Percentiles rank a stretch among this genome's conserved stretches.
Conservation (phyloP, 176 grass and related monocot genomes). For the Poa pratensis region DNA sequence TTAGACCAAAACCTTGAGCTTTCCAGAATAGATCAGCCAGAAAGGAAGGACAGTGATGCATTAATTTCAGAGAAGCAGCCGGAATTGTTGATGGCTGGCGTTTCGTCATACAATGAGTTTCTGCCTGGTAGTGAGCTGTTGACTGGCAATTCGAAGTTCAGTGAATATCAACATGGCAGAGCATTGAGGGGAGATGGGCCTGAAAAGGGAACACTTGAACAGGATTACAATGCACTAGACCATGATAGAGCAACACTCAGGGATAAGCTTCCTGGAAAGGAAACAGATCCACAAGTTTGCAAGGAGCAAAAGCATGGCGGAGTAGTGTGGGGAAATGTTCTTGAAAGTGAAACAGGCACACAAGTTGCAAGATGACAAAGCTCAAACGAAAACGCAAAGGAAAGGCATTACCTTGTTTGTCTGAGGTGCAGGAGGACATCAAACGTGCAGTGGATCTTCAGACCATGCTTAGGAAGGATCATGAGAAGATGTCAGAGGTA, state of each 20-base stretch:
- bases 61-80: not conserved
- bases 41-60: not conserved
- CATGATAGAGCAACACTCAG: not conserved
- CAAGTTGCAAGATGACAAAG: slow-evolving; percentile 18
- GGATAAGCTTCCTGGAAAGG: slow-evolving; percentile 14
- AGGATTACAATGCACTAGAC: not conserved
- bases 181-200: not conserved
- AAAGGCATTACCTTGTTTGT: not conserved
- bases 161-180: slow-evolving; percentile 6
- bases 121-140: slow-evolving; percentile 2
- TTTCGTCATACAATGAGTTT: not conserved
- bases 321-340: not conserved
- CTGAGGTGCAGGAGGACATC: slow-evolving; percentile 49
- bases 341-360: slow-evolving; percentile 1
- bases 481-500: slow-evolving; percentile 47
- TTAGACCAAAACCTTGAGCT: slow-evolving; percentile 15
- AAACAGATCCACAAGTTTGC: not conserved
- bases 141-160: not conserved
- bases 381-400: slow-evolving; percentile 36
- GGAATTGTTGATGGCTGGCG: not conserved
- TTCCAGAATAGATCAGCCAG: not conserved
- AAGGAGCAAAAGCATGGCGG: not conserved
- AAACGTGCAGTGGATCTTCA: slow-evolving; percentile 34
- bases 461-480: slow-evolving; percentile 45
- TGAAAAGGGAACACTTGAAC: slow-evolving; percentile 2